Evolutionary conservation across 768 basidiomycete genomes (phyloP).

Genomic region (Mycena belliarum): DNA sequence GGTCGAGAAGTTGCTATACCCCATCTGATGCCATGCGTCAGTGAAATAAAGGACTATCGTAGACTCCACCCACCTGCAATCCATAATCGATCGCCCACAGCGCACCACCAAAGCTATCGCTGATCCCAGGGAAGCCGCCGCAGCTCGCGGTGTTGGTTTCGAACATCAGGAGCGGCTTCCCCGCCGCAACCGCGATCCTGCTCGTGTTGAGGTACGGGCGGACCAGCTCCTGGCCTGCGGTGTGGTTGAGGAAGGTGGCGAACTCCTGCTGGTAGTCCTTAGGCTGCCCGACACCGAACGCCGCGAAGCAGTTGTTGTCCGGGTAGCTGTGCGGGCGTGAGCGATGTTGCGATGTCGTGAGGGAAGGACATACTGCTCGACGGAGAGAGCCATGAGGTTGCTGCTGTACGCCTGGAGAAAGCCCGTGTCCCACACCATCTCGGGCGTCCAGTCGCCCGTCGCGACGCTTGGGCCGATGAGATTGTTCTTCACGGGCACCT

Average conservation of each 20-base stretch:
- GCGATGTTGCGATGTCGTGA: too few relatives aligned
- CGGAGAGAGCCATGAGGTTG: conserved; percentile 34
- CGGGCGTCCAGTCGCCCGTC: conserved; percentile 37
- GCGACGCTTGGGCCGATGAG: conserved; percentile 45
- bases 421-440: conserved; percentile 38
- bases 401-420: conserved; percentile 33
- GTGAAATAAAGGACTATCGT: conserved; percentile 13
- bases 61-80: conserved; percentile 31
- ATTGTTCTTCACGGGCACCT: conserved; percentile 30
- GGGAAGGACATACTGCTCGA: conserved; percentile 39
- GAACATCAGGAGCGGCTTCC: conserved; percentile 63
- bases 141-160: conserved; percentile 73
- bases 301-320: conserved; percentile 60
- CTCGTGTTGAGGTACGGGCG: conserved; percentile 52
- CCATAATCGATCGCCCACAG: conserved; percentile 68
- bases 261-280: conserved; percentile 30
- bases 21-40: conserved; percentile 41
- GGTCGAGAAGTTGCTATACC: conserved; percentile 55
- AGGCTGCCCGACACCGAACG: conserved; percentile 22
- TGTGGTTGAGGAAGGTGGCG: conserved; percentile 60
- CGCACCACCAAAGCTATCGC: conserved; percentile 62
- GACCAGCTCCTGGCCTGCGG: conserved; percentile 48
- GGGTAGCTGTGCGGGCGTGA: conserved; percentile 40
- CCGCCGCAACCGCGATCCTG: conserved; percentile 40
- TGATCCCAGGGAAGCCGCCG: conserved; percentile 68